Base-by-base conservation (phyloP, 1,284 basidiomycete species). In the Prillingera fragicola region DNA sequence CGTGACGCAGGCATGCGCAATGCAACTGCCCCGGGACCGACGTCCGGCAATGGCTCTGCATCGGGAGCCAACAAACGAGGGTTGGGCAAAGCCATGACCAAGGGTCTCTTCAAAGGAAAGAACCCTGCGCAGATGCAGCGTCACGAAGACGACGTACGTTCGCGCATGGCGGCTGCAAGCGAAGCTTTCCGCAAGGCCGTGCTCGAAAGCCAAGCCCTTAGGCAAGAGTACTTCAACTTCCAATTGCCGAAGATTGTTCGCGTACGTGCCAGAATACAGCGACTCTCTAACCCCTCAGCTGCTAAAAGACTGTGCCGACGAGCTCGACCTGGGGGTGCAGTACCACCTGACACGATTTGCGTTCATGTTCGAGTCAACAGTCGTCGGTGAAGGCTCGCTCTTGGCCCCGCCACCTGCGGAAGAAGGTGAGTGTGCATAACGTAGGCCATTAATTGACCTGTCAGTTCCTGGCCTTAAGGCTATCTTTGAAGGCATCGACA, bases 221-320 rank as follows among this genome's bases (percentile, higher is more conserved):
- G 92, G 41, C 91, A 96, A 69, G 94, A 98, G 66, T 97, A 94
- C 69, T 98, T 96, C 72, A 94, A 95, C 69, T 85, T 94, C 62
- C 94, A 97, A 63, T 74, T 96, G 34, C 94, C 95, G 33, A 84
- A 90, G 57, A 87, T 97, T 52, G 72, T 98, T 35, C 79, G 95
- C 38, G 90, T 92, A 66, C 65, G 84, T 76, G n/a, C 3, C 14
- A 13, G 21, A n/a, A 22, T 21, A 8, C 18, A 22, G 13, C 5
- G 15, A 26, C 18, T 32, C 22, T 41, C 25, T 34, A 33, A 34
- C 24, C 38, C 48, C 18, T 8, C 59, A 92, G 88, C 79, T 86
- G n/a, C 76, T 98, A 46, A 97, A 97, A 69, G 92, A 97, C 67
- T 87, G 87, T 56, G 81, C 87, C 10, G 92, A 97, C 60, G 95